Base-by-base conservation (phyloP, 306 rosid species). In the Dalbergia cochinchinensis region DNA sequence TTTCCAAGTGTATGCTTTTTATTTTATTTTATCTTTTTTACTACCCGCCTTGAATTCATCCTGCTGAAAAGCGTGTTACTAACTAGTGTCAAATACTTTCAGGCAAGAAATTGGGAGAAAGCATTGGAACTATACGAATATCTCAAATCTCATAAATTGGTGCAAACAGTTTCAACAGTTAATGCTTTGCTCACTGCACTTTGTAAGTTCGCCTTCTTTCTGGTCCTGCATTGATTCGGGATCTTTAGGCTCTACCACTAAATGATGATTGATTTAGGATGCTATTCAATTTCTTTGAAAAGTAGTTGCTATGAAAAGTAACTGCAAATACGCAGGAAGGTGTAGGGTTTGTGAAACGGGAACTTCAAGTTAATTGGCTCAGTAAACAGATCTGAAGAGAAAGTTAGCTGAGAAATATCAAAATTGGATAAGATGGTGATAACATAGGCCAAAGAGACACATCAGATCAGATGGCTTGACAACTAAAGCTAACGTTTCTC, bases 171-270 rank as follows among this genome's bases (percentile, higher is more conserved):
- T 85, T 89, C 99, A 81, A 91, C 97, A 68, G 79, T 91, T 80
- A 95, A 95, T 84, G 99, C 99, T 80, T 87, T 91, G 87, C 91
- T 95, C 76, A 95, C 96, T 68, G 96, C 99, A 79, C 86, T 95
- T 66, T 95, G 99, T 95, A 89, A 86, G 99, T 87, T 54, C 57
- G 34, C 42, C 47, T 41, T 72, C 48, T 68, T 37, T 77, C 35
- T 62, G 12, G 44, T 62, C 47, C 48, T 76, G 66, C 22, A 35
- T 82, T 71, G 45, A 42, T 63, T 42, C 67, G 2, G 34, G 60
- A 50, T 82, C 65, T 70, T 82, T 41, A 62, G 44, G 64, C 50
- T 71, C 72, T 54, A 53, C 22, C 61, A 16, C 80, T 68, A 68
- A 82, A 31, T 71, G 39, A 31, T 71, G 39, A 33, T 71, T 71